Evolutionary conservation across 1,284 basidiomycete species (phyloP).

Genomic region (Phellinidium pouzarii): DNA sequence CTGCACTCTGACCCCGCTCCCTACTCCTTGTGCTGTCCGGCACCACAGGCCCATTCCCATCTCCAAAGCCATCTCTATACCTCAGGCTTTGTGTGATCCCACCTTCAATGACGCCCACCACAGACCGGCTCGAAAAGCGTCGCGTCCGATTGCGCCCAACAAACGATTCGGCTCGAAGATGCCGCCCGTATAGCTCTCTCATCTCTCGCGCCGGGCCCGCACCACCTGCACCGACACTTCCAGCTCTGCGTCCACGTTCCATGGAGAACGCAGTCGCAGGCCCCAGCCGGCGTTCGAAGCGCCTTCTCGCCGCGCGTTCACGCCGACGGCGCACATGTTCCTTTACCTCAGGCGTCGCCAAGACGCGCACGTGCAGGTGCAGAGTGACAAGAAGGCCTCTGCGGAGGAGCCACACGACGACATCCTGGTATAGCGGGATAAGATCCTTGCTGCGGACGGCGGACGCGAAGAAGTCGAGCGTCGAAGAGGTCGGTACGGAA

Average conservation of each 20-base stretch:
- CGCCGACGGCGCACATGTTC: slow-evolving; percentile 45
- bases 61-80: slow-evolving; percentile 2
- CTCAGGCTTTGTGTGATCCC: slow-evolving; percentile 13
- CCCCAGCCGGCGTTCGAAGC: slow-evolving; percentile 12
- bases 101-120: not conserved
- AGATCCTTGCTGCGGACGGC: slow-evolving; percentile 63
- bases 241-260: slow-evolving; percentile 9
- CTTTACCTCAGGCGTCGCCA: slow-evolving; percentile 77
- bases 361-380: slow-evolving; percentile 80
- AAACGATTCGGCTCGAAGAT: slow-evolving; percentile 7
- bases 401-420: slow-evolving; percentile 90
- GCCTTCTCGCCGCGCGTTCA: slow-evolving; percentile 28
- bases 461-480: slow-evolving; percentile 63
- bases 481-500: slow-evolving; percentile 3
- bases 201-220: not conserved
- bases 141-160: slow-evolving; percentile 6
- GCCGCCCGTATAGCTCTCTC: not conserved
- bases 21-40: not conserved
- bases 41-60: not conserved
- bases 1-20: not conserved
- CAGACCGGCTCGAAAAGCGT: slow-evolving; percentile 11
- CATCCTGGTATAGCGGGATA: slow-evolving; percentile 69
- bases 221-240: not conserved
- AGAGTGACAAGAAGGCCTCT: slow-evolving; percentile 80
- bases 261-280: not conserved